Conservation (phyloP, 192 early-diverging fungal species). For the Backusella sp. region DNA sequence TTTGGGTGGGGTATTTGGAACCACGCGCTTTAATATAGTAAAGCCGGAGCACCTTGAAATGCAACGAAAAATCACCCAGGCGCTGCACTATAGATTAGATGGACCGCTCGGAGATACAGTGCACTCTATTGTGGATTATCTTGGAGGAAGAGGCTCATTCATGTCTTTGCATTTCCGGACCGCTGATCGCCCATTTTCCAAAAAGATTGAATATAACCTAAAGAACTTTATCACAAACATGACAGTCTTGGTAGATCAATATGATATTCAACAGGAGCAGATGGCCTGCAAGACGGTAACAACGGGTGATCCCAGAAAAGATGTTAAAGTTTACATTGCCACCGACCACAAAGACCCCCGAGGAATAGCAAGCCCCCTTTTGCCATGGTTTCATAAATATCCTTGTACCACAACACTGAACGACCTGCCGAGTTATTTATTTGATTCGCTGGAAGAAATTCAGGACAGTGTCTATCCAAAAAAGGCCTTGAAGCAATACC, state of each 20-base stretch:
- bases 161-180: conserved; percentile 44
- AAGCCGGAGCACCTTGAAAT: conserved; percentile 34
- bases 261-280: neutral
- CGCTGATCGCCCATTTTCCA: conserved; percentile 17
- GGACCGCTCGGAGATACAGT: conserved; percentile 40
- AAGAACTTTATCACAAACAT: neutral
- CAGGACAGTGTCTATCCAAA: conserved; percentile 24
- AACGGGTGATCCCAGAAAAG: conserved; percentile 6
- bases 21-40: conserved; percentile 33
- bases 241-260: neutral
- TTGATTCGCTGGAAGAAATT: conserved; percentile 31
- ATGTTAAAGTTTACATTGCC: conserved; percentile 38
- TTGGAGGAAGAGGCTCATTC: conserved; percentile 45
- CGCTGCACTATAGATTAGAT: conserved; percentile 42
- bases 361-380: conserved; percentile 12
- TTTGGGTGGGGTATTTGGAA: conserved; percentile 45
- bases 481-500: conserved; percentile 14
- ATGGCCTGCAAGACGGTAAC: neutral
- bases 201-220: neutral
- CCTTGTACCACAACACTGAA: conserved; percentile 43
- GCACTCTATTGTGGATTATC: conserved; percentile 35
- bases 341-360: conserved; percentile 47
- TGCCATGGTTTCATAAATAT: conserved; percentile 36
- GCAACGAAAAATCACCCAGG: conserved; percentile 29
- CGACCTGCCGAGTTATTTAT: conserved; percentile 32